These are phyloP conservation scores for Pleurotus platypus DNA, from an alignment of 768 basidiomycete genomes.

Conservation along the genomic window DNA sequence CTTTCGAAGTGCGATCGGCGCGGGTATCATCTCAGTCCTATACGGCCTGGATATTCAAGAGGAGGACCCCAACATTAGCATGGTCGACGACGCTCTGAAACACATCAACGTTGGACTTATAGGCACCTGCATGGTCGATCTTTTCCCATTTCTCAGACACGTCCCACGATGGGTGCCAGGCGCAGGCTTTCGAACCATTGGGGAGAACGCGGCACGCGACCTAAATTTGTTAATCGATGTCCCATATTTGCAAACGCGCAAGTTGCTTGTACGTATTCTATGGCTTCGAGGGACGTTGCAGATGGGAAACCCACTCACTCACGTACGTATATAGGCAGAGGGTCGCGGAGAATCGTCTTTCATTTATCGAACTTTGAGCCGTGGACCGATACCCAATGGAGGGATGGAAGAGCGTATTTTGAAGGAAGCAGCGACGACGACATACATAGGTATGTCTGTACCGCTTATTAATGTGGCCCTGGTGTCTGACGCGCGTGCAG, in stretches of 20 bases:
- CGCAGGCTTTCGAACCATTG: constrained; percentile 48
- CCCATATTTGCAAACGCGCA: constrained; percentile 27
- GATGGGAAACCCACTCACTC: no score
- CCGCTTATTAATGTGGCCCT: neutral
- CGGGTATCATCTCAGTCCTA: neutral
- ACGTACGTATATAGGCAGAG: no score
- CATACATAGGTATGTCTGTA: constrained; percentile 23
- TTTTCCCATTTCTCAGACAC: constrained; percentile 29
- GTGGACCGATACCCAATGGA: no score
- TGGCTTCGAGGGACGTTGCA: constrained; percentile 8
- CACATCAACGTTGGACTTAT: neutral
- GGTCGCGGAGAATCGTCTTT: no score
- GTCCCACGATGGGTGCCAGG: constrained; percentile 61
- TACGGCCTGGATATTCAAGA: neutral
- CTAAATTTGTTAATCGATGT: constrained; percentile 30
- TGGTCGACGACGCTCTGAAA: neutral
- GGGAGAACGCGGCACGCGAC: constrained; percentile 39
- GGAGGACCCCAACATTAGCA: neutral
- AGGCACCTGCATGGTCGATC: neutral
- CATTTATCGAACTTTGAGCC: no score
- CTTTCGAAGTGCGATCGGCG: neutral
- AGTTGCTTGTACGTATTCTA: constrained; percentile 18
- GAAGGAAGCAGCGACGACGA: constrained; percentile 37
- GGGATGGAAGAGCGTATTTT: constrained; percentile 10
- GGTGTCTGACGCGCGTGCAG: no score